Evolutionary conservation across 2,329 filamentous ascomycete genomes (phyloP).

Genomic region (Aspergillus bombycis): DNA sequence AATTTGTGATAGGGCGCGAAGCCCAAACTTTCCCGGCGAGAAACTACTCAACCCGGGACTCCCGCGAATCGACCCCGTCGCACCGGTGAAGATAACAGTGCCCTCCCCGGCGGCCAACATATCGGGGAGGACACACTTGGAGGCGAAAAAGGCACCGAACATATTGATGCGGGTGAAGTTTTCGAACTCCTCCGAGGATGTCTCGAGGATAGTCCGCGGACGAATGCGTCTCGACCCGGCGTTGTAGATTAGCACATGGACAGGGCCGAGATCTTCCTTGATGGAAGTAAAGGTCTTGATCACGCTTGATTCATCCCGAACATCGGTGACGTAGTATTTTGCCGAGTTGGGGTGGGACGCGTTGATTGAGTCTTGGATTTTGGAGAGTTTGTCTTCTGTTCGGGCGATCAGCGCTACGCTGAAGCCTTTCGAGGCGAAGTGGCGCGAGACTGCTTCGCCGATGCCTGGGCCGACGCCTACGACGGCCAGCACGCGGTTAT

Average conservation of each 20-base stretch:
- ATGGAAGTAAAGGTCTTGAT: conserved; percentile 13
- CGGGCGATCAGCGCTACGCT: conserved; percentile 21
- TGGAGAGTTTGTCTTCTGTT: conserved; percentile 13
- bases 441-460: conserved; percentile 19
- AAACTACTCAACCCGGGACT: conserved; percentile 19
- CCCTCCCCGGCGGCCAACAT: conserved; percentile 14
- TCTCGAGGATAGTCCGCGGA: conserved; percentile 19
- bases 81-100: conserved; percentile 21
- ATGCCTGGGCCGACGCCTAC: conserved; percentile 22
- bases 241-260: conserved; percentile 20
- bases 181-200: conserved; percentile 18
- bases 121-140: conserved; percentile 18
- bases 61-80: conserved; percentile 18
- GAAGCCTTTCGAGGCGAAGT: conserved; percentile 20
- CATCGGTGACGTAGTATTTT: conserved; percentile 18
- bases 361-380: conserved; percentile 19
- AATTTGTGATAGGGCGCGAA: conserved; percentile 19
- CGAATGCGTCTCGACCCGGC: conserved; percentile 19
- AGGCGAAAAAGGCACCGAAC: conserved; percentile 17
- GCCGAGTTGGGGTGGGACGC: not conserved
- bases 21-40: conserved; percentile 22
- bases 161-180: conserved; percentile 19
- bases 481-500: conserved; percentile 18
- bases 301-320: conserved; percentile 13
- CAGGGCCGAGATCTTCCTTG: conserved; percentile 17